Conservation (phyloP, 768 basidiomycete species). For the Lenzites betulinus region DNA sequence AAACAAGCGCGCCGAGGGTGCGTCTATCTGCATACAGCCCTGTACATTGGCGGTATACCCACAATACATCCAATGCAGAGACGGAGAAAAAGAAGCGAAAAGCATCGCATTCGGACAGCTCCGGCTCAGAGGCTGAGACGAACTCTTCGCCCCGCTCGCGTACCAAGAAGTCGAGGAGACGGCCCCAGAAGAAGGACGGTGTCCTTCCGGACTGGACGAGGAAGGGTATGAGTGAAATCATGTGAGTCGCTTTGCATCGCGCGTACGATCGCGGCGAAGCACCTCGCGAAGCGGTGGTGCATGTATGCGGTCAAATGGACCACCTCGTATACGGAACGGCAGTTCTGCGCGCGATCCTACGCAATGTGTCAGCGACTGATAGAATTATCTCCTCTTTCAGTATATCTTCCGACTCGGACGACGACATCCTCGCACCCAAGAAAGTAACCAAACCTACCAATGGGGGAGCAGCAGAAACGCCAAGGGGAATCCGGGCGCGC, state of each 20-base stretch:
- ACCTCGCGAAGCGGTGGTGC: not conserved
- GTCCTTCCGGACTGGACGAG: slow-evolving; percentile 23
- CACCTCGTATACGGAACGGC: not conserved
- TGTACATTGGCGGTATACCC: not conserved
- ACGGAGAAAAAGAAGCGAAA: slow-evolving; percentile 13
- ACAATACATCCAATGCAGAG: not conserved
- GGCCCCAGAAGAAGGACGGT: not conserved
- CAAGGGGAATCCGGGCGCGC: slow-evolving; percentile 41
- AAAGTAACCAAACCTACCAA: not conserved
- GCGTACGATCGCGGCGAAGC: too few species aligned
- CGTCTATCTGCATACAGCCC: slow-evolving; percentile 13
- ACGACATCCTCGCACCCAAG: slow-evolving; percentile 40
- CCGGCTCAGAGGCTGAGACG: slow-evolving; percentile 13
- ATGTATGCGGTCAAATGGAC: not conserved
- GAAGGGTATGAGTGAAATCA: slow-evolving; percentile 8
- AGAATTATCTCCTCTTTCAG: slow-evolving; percentile 20
- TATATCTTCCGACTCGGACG: slow-evolving; percentile 48
- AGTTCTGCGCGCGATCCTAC: not conserved
- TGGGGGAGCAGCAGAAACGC: not conserved
- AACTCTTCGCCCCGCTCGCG: slow-evolving; percentile 9
- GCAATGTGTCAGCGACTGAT: not conserved
- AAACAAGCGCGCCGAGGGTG: slow-evolving; percentile 59
- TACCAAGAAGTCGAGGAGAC: slow-evolving; percentile 11
- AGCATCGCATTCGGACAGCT: slow-evolving; percentile 4
- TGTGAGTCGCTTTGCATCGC: slow-evolving; percentile 6